Evolutionary conservation across 441 rosid genomes (phyloP).

Genomic region (Adansonia gregorii): DNA sequence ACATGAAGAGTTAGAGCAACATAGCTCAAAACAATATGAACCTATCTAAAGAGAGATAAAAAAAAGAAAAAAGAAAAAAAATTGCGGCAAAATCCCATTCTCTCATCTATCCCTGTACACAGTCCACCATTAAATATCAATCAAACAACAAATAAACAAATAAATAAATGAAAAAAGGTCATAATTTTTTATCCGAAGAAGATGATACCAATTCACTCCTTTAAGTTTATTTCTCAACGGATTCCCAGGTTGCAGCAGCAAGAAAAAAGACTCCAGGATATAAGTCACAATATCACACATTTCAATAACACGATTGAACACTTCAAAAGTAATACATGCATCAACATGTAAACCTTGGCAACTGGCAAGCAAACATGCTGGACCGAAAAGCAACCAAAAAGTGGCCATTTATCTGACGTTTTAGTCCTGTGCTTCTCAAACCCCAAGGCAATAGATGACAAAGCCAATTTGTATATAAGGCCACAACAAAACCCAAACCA

Average conservation of each 20-base stretch:
- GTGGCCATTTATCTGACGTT: background rate
- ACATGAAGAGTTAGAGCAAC: too few relatives aligned
- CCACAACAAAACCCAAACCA: background rate
- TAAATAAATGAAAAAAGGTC: too few relatives aligned
- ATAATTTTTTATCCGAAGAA: too few relatives aligned
- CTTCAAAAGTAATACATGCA: background rate
- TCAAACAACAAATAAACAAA: too few relatives aligned
- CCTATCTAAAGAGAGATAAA: too few relatives aligned
- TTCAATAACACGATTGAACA: background rate
- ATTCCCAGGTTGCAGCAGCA: background rate
- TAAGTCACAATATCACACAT: background rate
- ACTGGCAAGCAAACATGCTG: background rate
- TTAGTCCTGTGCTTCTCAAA: background rate
- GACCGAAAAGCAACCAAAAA: background rate
- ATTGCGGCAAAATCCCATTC: too few relatives aligned
- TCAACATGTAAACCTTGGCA: background rate
- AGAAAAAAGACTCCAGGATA: background rate
- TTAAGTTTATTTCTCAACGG: too few relatives aligned
- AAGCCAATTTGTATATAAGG: background rate
- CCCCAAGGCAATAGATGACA: background rate
- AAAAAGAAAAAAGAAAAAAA: too few relatives aligned
- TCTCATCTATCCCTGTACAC: too few relatives aligned
- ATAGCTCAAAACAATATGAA: too few relatives aligned
- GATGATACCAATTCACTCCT: too few relatives aligned
- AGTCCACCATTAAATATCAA: too few relatives aligned